phyloP scores from a whole-genome alignment of 2,329 filamentous ascomycete genomes.

The Trichoderma semiorbis region DNA sequence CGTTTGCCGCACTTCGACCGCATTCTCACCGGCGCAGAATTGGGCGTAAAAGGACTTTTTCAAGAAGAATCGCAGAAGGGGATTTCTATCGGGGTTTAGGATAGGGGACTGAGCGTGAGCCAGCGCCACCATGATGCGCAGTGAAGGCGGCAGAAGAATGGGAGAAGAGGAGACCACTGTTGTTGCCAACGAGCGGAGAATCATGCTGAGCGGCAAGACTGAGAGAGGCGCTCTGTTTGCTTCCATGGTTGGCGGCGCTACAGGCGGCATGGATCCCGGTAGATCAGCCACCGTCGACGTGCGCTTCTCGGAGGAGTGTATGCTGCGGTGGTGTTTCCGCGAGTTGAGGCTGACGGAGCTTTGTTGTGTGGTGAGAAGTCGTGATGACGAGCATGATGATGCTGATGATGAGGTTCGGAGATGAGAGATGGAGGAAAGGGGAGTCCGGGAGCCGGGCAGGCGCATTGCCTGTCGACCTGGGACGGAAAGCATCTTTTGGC shows the following conservation, averaged over 20 bases:
- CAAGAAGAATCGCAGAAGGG: constrained; percentile 64
- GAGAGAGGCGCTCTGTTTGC: constrained; percentile 51
- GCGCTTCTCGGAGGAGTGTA: constrained; percentile 38
- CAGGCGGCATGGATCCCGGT: constrained; percentile 30
- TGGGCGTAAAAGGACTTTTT: constrained; percentile 86
- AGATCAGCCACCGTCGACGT: constrained; percentile 35
- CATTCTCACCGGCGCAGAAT: constrained; percentile 81
- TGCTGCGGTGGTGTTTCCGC: constrained; percentile 25
- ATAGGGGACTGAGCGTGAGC: constrained; percentile 65
- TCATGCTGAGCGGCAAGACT: constrained; percentile 61
- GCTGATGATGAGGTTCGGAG: constrained; percentile 12
- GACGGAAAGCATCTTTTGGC: constrained; percentile 23
- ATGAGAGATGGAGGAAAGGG: constrained; percentile 8
- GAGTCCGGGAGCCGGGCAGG: constrained; percentile 22
- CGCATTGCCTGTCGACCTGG: constrained; percentile 24
- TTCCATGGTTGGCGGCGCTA: constrained; percentile 25
- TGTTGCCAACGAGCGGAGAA: constrained; percentile 67
- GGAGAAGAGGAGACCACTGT: constrained; percentile 68
- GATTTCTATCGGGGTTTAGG: constrained; percentile 73
- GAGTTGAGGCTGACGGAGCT: not conserved
- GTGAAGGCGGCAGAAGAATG: constrained; percentile 65
- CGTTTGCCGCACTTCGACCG: constrained; percentile 63
- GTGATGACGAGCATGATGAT: constrained; percentile 18
- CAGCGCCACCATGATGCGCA: constrained; percentile 64
- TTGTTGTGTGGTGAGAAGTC: constrained; percentile 14